Percentiles rank a stretch among this genome's conserved stretches.
These are phyloP conservation scores for Colletotrichum plurivorum DNA, from an alignment of 2,329 filamentous ascomycete genomes.

Conservation along the genomic window DNA sequence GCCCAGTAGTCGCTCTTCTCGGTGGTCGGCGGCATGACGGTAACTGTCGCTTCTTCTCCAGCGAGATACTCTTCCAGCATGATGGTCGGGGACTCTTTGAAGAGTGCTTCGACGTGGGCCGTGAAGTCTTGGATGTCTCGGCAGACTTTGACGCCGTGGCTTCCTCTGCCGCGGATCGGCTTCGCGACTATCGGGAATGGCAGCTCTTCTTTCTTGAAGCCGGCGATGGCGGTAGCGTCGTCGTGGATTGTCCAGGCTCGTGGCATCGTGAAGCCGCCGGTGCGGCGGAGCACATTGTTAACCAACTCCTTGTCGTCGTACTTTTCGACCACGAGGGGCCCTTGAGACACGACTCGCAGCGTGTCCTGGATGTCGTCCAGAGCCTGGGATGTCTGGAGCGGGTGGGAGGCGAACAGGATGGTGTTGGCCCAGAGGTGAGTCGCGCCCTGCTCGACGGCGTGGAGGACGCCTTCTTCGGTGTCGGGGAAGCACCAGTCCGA, in stretches of 20 bases:
- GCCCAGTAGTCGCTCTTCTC: conserved; percentile 49
- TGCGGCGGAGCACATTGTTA: conserved; percentile 56
- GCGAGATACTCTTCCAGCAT: conserved; percentile 60
- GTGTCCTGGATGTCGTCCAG: conserved; percentile 48
- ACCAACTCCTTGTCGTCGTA: conserved; percentile 67
- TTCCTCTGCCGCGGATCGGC: conserved; percentile 63
- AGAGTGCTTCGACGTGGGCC: conserved; percentile 51
- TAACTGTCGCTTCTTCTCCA: conserved; percentile 1
- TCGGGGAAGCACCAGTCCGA: conserved; percentile 60
- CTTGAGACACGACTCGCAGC: conserved; percentile 60
- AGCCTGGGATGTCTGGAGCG: conserved; percentile 57
- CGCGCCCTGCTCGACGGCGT: conserved; percentile 55
- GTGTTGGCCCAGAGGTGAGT: conserved; percentile 67
- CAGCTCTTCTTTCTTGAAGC: conserved; percentile 2
- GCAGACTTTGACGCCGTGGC: conserved; percentile 65
- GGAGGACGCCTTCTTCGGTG: conserved; percentile 56
- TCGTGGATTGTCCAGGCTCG: conserved; percentile 50
- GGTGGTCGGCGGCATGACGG: conserved; percentile 61
- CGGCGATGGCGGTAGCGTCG: background rate
- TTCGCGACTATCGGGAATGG: conserved; percentile 60
- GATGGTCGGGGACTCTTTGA: conserved; percentile 52
- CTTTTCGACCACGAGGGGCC: conserved; percentile 60
- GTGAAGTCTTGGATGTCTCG: conserved; percentile 46
- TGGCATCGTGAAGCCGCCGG: conserved; percentile 56
- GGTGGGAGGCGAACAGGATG: conserved; percentile 62